Conservation (phyloP, 176 grass and related monocot species). For the bread wheat (Triticum aestivum) region IWGSC_CS_RefSeq_v2.1 NC_057802.1:339733018-339733517, state of each 20-base stretch:
- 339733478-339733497: no score
- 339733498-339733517: neutral
- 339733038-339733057: neutral
- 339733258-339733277: conserved; percentile 8
- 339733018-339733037: neutral
- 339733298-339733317: neutral
- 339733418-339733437: neutral
- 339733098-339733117: conserved; percentile 78
- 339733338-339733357: neutral
- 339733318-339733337: neutral
- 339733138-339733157: conserved; percentile 66
- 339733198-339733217: conserved; percentile 41
- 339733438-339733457: neutral
- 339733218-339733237: conserved; percentile 59
- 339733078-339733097: conserved; percentile 52
- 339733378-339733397: neutral
- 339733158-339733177: conserved; percentile 77
- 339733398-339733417: neutral
- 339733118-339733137: conserved; percentile 67
- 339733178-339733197: conserved; percentile 48
- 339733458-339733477: neutral
- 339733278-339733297: neutral
- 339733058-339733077: neutral
- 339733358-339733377: neutral
- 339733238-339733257: conserved; percentile 25